Evolutionary conservation across 257 asterid genomes (phyloP), one percentile per base, ranked within the genome.

Genomic region (Misopates orontium): DNA sequence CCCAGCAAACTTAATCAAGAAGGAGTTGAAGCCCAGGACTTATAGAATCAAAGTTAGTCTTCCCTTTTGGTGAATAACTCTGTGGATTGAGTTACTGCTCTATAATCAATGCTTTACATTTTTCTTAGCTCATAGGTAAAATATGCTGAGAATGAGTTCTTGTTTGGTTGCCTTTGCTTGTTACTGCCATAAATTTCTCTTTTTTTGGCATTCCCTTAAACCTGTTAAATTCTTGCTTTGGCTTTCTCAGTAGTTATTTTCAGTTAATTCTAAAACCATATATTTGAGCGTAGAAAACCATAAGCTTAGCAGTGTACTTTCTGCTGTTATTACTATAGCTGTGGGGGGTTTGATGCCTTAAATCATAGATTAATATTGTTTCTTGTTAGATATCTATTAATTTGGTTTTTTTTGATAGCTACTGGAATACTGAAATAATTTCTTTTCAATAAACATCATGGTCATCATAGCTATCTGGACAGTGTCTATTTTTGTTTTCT

Each of bases 1-100:
- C 62, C 97, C 99, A 1, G 89, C 91, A 79, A 86, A 73, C 23
- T 41, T 74, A 24, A 75, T 88, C 8, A 78, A 71, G 44, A 86
- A 88, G 80, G 97, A 84, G 83, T 76, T 87, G 81, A 93, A 69
- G 78, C 97, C 97, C 2, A 82, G 96, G 77, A 90, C 99, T 18
- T 90, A 93, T 45, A 83, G 99, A 77, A 86, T 93, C 81, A 83
- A 90, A 85, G 99, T 87, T 54, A 54, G 79, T 76, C 28, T 39
- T 45, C 56, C 11, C 20, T 39, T 20, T 61, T 36, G 48, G 42
- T 62, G 50, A 24, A 20, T 20, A 51, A 11, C 60, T 16, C 16
- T 1, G n/a, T 20, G 28, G 18, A 8, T 72, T 66, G 23, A 12
- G n/a, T 52, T 56, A 14, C 36, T 52, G 53, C 15, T 61, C 23